Conservation (phyloP, 805 yeast species). For the Crinitomyces ghanaensis region DNA sequence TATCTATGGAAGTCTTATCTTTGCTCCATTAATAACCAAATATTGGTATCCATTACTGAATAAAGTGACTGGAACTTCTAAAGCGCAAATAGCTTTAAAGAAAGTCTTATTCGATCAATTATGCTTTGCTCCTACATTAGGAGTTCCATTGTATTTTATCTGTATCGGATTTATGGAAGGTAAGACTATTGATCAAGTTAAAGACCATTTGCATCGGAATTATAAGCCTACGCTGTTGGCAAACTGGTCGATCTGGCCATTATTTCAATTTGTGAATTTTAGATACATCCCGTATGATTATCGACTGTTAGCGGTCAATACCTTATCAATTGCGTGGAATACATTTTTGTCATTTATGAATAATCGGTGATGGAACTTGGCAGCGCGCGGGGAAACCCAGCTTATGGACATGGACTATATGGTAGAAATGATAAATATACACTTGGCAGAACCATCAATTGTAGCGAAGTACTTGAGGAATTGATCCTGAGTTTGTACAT, state of each 20-base stretch:
- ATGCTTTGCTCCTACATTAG: conserved; percentile 59
- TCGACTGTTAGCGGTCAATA: conserved; percentile 57
- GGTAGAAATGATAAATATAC: no score
- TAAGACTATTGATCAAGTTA: conserved; percentile 30
- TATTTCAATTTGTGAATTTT: conserved; percentile 65
- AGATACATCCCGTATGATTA: conserved; percentile 57
- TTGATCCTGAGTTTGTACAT: no score
- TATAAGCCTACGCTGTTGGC: conserved; percentile 46
- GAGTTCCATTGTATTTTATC: conserved; percentile 60
- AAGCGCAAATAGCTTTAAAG: conserved; percentile 27
- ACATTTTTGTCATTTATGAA: conserved; percentile 59
- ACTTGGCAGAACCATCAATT: no score
- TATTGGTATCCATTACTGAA: conserved; percentile 51
- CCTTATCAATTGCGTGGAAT: conserved; percentile 74
- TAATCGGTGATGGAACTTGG: no score
- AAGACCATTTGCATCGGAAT: conserved; percentile 28
- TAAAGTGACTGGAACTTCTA: conserved; percentile 26
- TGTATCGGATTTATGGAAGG: conserved; percentile 60
- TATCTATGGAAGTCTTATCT: conserved; percentile 59
- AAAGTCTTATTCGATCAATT: conserved; percentile 64
- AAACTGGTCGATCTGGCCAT: conserved; percentile 89
- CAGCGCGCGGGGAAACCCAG: no score
- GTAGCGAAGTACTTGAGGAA: no score
- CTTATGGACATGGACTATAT: no score
- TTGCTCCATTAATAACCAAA: conserved; percentile 61